phyloP scores from a whole-genome alignment of 1,139 yeast species.

The Meyerozyma sp. region DNA sequence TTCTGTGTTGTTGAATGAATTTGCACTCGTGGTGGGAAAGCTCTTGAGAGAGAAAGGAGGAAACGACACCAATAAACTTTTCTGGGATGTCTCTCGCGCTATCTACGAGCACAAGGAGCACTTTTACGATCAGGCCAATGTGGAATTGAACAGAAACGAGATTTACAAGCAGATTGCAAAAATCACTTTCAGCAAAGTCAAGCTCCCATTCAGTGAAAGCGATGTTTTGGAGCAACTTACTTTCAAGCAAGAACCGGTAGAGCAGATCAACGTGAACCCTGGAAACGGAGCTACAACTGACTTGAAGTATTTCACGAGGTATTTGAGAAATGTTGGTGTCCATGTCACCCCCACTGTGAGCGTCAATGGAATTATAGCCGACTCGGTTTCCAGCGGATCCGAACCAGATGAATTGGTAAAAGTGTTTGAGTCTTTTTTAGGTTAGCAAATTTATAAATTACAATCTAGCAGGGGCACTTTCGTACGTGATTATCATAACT shows the following conservation, averaged over 20 bases:
- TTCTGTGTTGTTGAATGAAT: slow-evolving; percentile 64
- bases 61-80: slow-evolving; percentile 27
- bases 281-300: slow-evolving; percentile 62
- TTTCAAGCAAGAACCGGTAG: slow-evolving; percentile 17
- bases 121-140: slow-evolving; percentile 61
- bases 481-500: neutral
- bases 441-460: neutral
- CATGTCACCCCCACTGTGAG: slow-evolving; percentile 84
- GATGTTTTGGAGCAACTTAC: slow-evolving; percentile 30
- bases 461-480: neutral
- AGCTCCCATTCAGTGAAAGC: slow-evolving; percentile 30
- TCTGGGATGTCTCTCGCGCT: slow-evolving; percentile 58
- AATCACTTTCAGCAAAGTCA: slow-evolving; percentile 35
- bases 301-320: slow-evolving; percentile 67
- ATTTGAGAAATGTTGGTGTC: slow-evolving; percentile 71
- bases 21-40: slow-evolving; percentile 62
- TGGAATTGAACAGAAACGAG: slow-evolving; percentile 49
- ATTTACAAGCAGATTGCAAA: slow-evolving; percentile 52
- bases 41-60: slow-evolving; percentile 39
- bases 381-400: slow-evolving; percentile 33
- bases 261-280: slow-evolving; percentile 35
- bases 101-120: slow-evolving; percentile 48
- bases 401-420: slow-evolving; percentile 28
- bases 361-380: slow-evolving; percentile 57
- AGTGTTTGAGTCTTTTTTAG: slow-evolving; percentile 15